Evolutionary conservation across 257 asterid genomes (phyloP).

Genomic region (Prunella vulgaris): DNA sequence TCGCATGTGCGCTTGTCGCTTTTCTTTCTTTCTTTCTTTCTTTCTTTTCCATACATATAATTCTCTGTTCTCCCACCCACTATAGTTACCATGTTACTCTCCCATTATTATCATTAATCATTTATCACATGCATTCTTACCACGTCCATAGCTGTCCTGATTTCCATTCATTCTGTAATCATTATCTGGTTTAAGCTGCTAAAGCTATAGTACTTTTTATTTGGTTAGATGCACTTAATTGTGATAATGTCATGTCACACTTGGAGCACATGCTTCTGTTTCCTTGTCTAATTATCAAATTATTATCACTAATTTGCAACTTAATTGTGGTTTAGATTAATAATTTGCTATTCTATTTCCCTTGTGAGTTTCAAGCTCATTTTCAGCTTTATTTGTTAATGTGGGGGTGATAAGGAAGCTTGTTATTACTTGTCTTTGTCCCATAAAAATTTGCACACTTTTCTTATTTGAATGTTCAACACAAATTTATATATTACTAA

Average conservation of each 20-base stretch:
- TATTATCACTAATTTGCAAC: too few relatives aligned
- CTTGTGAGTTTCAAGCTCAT: too few relatives aligned
- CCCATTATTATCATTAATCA: slow-evolving; percentile 5
- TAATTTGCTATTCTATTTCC: too few relatives aligned
- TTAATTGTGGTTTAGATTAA: not conserved
- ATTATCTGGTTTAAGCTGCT: not conserved
- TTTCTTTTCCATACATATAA: not conserved
- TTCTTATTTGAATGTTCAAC: too few relatives aligned
- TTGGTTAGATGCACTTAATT: not conserved
- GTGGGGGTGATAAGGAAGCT: too few relatives aligned
- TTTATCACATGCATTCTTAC: slow-evolving; percentile 5
- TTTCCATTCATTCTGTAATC: not conserved
- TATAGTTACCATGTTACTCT: slow-evolving; percentile 24
- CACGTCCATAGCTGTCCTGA: not conserved
- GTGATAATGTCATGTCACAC: not conserved
- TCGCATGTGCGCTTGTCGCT: slow-evolving; percentile 54
- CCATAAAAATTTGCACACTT: too few relatives aligned
- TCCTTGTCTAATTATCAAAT: slow-evolving; percentile 8
- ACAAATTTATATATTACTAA: too few relatives aligned
- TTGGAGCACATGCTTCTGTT: slow-evolving; percentile 24
- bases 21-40: slow-evolving; percentile 30
- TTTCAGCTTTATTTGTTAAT: too few relatives aligned
- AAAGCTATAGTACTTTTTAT: not conserved
- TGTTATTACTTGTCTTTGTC: too few relatives aligned
- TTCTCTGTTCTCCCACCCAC: slow-evolving; percentile 26